Base-by-base conservation (phyloP, 2,329 filamentous ascomycete species). In the Pseudocercospora fuligena region DNA sequence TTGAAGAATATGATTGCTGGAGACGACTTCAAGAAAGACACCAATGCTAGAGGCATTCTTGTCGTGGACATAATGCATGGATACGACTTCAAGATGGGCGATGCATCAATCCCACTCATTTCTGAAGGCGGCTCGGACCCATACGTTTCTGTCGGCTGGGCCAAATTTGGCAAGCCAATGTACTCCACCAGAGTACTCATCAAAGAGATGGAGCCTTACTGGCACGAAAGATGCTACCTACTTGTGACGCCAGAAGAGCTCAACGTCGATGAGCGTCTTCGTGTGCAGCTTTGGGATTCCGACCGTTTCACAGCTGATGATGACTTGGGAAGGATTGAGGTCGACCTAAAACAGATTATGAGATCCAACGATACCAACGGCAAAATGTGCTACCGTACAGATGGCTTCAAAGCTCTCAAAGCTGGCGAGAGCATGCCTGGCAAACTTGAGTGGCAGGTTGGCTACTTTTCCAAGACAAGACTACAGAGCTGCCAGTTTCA, bases 1-100 rank as follows among this genome's bases (percentile, higher is more conserved):
- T 80, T 93, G 36, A 91, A 92, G 75, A 89, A 92, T 66, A 92
- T 92, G 88, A 84, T 93, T 12, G 85, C 91, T 7, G 91, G 91
- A 3, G 90, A 92, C 65, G 90, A 93, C 72, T 92, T 90, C 81
- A 93, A 92, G 78, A 92, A 92, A 75, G 90, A 93, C 68, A 92
- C 90, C 0, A 79, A 80, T 31, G 84, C 87, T 1, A 83, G 86
- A 33, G 90, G 91, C 19, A 84, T 92, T 1, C 75, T 93, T 1
- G 83, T 90, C 69, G 83, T 92, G 9, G 85, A 85, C 51, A 89
- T 93, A 75, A 88, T 89, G 73, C 83, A 85, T 25, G 91, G 90
- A 0, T 86, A 85, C 49, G 89, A 87, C 40, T 92, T 93, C 80
- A 92, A 91, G 73, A 85, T 89, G 75, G 90, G 89, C 2, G 91